These are phyloP conservation scores for Coffea canephora DNA, from an alignment of 257 asterid genomes.

Conservation along the genomic window DNA sequence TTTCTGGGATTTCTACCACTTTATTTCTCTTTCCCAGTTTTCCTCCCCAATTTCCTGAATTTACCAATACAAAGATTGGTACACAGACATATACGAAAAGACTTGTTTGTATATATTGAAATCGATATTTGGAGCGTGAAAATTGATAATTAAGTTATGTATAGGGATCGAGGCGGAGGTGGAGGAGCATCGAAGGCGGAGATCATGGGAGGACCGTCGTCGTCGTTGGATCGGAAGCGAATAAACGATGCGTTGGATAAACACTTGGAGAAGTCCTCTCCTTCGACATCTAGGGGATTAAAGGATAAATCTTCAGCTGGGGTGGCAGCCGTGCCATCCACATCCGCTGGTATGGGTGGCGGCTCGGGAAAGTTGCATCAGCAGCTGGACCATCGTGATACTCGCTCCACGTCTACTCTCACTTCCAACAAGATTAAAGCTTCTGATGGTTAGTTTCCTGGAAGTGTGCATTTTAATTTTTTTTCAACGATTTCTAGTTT, in stretches of 20 bases:
- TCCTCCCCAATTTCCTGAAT: neutral
- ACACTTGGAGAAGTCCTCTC: slow-evolving; percentile 87
- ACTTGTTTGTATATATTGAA: neutral
- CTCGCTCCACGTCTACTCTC: slow-evolving; percentile 46
- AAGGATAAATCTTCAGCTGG: slow-evolving; percentile 51
- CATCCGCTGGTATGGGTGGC: slow-evolving; percentile 35
- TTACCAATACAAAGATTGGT: neutral
- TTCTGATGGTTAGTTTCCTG: slow-evolving; percentile 58
- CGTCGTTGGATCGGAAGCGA: slow-evolving; percentile 89
- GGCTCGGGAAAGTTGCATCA: slow-evolving; percentile 43
- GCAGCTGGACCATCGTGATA: slow-evolving; percentile 53
- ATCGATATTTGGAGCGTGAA: neutral
- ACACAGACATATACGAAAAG: neutral
- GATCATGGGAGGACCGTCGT: slow-evolving; percentile 52
- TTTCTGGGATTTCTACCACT: neutral
- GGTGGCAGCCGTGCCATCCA: slow-evolving; percentile 46
- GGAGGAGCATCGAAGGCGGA: slow-evolving; percentile 62
- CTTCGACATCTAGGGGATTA: slow-evolving; percentile 70
- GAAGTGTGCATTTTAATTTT: no score
- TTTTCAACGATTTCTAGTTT: neutral
- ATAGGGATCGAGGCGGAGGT: slow-evolving; percentile 80
- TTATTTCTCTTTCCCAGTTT: neutral
- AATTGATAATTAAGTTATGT: slow-evolving; percentile 35
- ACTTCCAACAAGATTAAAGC: slow-evolving; percentile 56
- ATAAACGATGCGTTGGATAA: slow-evolving; percentile 92